Evolutionary conservation across 495 filamentous ascomycete genomes (phyloP).

Genomic region (Penicillium macrosclerotiorum): DNA sequence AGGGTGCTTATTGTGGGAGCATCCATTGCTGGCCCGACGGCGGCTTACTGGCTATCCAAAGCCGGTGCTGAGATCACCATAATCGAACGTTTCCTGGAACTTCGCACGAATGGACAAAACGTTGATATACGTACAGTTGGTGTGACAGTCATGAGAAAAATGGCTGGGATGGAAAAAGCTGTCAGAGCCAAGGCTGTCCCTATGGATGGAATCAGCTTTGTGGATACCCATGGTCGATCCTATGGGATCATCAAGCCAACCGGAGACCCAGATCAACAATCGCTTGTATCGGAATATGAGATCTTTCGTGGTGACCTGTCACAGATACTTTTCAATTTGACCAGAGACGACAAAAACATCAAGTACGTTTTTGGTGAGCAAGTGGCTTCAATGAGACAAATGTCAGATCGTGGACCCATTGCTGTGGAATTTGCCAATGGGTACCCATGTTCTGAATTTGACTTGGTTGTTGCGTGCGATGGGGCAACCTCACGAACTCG

Average conservation of each 20-base stretch:
- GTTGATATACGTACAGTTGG: conserved; percentile 53
- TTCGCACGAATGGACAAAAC: conserved; percentile 49
- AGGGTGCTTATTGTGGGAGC: conserved; percentile 40
- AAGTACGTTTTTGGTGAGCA: conserved; percentile 44
- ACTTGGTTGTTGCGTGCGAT: conserved; percentile 50
- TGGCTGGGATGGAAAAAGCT: conserved; percentile 45
- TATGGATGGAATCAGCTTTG: conserved; percentile 45
- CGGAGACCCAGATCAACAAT: conserved; percentile 40
- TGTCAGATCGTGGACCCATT: conserved; percentile 31
- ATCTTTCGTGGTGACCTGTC: conserved; percentile 54
- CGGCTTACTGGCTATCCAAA: conserved; percentile 50
- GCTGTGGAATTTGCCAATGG: conserved; percentile 37
- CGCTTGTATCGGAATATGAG: conserved; percentile 53
- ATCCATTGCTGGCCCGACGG: conserved; percentile 29
- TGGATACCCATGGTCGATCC: conserved; percentile 32
- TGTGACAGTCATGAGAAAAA: conserved; percentile 47
- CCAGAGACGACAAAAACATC: conserved; percentile 37
- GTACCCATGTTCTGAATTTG: conserved; percentile 34
- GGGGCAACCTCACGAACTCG: conserved; percentile 48
- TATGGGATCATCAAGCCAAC: conserved; percentile 42
- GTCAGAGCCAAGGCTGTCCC: conserved; percentile 37
- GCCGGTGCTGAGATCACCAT: conserved; percentile 49
- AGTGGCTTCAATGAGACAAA: conserved; percentile 13
- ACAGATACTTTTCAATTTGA: conserved; percentile 43
- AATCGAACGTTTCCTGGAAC: conserved; percentile 46